Conservation (phyloP, 352 stramenopile species). For the Phytophthora pisi region DNA sequence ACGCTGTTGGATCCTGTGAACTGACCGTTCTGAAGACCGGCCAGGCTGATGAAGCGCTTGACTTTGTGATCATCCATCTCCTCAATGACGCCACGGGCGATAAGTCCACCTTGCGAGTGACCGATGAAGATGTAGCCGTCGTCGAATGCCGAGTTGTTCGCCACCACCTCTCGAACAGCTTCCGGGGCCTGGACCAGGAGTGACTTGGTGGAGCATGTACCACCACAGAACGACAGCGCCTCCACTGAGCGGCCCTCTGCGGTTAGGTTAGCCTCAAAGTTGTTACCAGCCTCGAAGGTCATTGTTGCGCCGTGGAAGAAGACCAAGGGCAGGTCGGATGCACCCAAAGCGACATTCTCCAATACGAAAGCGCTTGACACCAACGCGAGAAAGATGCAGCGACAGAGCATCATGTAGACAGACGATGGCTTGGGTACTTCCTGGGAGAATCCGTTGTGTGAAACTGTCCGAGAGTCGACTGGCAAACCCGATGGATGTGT, state of each 20-base stretch:
- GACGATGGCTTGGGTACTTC: slow-evolving; percentile 6
- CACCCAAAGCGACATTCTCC: slow-evolving; percentile 6
- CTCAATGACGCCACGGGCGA: slow-evolving; percentile 47
- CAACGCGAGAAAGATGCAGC: slow-evolving; percentile 12
- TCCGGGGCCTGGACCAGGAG: slow-evolving; percentile 34
- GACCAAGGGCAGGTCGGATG: slow-evolving; percentile 36
- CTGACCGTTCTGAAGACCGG: slow-evolving; percentile 45
- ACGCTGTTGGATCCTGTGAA: slow-evolving; percentile 32
- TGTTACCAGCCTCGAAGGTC: no score
- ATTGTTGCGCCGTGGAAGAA: slow-evolving; percentile 4
- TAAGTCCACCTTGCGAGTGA: slow-evolving; percentile 42
- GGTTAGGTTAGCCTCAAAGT: slow-evolving; percentile 34
- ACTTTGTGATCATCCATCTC: slow-evolving; percentile 54
- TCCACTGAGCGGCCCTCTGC: slow-evolving; percentile 31
- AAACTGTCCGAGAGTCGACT: no score
- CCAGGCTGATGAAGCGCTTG: slow-evolving; percentile 46
- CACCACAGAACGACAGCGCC: slow-evolving; percentile 36
- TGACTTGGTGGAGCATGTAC: slow-evolving; percentile 23
- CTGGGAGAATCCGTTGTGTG: slow-evolving; percentile 29
- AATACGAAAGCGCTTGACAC: slow-evolving; percentile 3
- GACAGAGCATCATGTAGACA: slow-evolving; percentile 9
- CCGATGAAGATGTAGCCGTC: slow-evolving; percentile 52
- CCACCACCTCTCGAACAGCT: slow-evolving; percentile 34
- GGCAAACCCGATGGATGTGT: no score
- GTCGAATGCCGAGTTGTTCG: slow-evolving; percentile 32